Evolutionary conservation across 2,329 filamentous ascomycete genomes (phyloP).

Genomic region (Arthrobotrys megalospora): DNA sequence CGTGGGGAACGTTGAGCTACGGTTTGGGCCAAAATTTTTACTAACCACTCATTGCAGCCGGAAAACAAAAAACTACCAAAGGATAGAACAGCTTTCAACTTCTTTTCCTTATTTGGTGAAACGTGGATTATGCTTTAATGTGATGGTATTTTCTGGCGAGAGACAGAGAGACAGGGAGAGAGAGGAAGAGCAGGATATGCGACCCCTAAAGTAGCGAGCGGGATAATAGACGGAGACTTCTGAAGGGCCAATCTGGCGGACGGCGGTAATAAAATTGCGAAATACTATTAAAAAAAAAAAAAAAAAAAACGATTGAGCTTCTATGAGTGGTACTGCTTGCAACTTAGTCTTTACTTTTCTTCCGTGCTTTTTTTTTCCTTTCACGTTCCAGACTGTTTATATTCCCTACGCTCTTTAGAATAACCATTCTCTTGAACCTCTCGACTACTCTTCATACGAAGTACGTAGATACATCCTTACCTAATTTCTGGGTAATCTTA

Average conservation of each 20-base stretch:
- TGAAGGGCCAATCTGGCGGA: not conserved
- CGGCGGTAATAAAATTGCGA: not conserved
- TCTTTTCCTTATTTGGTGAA: slow-evolving; percentile 46
- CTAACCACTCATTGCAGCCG: slow-evolving; percentile 38
- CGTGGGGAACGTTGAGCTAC: not conserved
- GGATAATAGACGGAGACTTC: too few relatives aligned
- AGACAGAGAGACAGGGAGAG: not conserved
- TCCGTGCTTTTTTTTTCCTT: not conserved
- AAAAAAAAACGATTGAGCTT: not conserved
- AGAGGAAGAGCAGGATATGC: too few relatives aligned
- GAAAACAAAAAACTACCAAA: slow-evolving; percentile 13
- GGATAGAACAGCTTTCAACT: slow-evolving; percentile 36
- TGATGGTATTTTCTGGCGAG: not conserved
- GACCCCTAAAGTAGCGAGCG: too few relatives aligned
- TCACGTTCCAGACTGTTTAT: not conserved
- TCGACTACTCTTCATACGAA: too few relatives aligned
- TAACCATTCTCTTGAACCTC: too few relatives aligned
- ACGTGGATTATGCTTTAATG: slow-evolving; percentile 9
- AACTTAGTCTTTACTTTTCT: too few relatives aligned
- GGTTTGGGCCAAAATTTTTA: not conserved
- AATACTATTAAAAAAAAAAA: not conserved
- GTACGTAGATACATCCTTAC: too few relatives aligned
- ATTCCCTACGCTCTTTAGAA: too few relatives aligned
- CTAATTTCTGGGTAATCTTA: too few relatives aligned
- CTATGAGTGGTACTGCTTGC: not conserved